Evolutionary conservation across 2,329 filamentous ascomycete genomes (phyloP).

Genomic region (Talaromyces piceae): DNA sequence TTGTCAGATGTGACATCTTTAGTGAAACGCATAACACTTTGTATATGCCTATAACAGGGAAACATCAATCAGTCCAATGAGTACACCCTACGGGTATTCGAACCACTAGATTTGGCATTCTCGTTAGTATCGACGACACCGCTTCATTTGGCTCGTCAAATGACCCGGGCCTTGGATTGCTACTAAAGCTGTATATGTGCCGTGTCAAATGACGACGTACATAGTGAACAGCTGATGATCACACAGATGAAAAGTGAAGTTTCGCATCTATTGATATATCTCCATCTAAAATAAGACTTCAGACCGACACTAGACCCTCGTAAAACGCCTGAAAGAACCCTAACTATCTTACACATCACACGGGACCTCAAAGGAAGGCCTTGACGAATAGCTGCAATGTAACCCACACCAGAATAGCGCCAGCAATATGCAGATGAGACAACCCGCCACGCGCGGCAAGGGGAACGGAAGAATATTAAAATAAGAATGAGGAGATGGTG

Average conservation of each 20-base stretch:
- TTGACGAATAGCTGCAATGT: neutral
- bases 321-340: neutral
- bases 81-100: neutral
- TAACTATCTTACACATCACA: neutral
- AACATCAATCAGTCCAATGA: neutral
- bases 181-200: neutral
- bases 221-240: neutral
- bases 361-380: neutral
- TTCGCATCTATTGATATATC: neutral
- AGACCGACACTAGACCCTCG: neutral
- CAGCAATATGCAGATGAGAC: slow-evolving; percentile 2
- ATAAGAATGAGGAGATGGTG: neutral
- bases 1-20: neutral
- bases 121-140: too few species aligned
- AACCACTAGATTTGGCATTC: too few species aligned
- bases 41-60: neutral
- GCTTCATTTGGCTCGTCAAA: neutral
- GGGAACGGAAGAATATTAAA: neutral
- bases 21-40: neutral
- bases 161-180: neutral
- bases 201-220: neutral
- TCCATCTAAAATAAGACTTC: neutral
- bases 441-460: neutral
- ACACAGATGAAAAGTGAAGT: neutral
- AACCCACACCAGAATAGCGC: slow-evolving; percentile 5